Evolutionary conservation across 1,284 basidiomycete species (phyloP).

Genomic region (Agaricales sp.): DNA sequence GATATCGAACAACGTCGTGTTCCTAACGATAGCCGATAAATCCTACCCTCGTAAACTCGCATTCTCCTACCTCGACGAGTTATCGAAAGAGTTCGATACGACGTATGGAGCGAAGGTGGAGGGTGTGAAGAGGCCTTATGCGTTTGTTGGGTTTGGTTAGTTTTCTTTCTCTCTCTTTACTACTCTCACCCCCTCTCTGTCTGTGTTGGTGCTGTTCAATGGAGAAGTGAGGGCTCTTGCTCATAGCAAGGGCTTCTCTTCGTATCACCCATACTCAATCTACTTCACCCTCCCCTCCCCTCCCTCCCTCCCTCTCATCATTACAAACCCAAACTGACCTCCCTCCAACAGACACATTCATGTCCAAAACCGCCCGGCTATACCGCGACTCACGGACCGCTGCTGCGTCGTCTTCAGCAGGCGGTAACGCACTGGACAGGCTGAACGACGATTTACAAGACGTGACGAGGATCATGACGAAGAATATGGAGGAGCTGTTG

Average conservation of each 20-base stretch:
- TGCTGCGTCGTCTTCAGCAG: constrained; percentile 52
- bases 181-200: constrained; percentile 1
- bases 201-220: too few relatives aligned
- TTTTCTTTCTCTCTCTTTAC: too few relatives aligned
- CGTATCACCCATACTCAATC: too few relatives aligned
- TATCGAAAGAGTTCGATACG: constrained; percentile 89
- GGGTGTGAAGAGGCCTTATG: constrained; percentile 80
- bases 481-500: constrained; percentile 99
- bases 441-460: constrained; percentile 96
- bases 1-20: constrained; percentile 88
- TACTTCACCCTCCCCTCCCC: constrained; percentile 1
- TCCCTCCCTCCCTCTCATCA: constrained; percentile 6
- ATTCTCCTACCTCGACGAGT: constrained; percentile 95
- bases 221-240: too few relatives aligned
- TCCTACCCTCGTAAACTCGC: constrained; percentile 97
- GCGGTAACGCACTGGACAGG: constrained; percentile 68
- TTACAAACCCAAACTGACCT: constrained; percentile 2
- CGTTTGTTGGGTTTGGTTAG: constrained; percentile 92
- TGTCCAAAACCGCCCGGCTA: constrained; percentile 93
- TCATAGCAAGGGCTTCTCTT: too few relatives aligned
- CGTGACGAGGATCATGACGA: constrained; percentile 99
- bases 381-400: constrained; percentile 93
- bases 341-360: constrained; percentile 76
- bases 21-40: constrained; percentile 92
- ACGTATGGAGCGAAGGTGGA: constrained; percentile 91